phyloP scores from a whole-genome alignment of 257 asterid species.

The Plantago ovata region DNA sequence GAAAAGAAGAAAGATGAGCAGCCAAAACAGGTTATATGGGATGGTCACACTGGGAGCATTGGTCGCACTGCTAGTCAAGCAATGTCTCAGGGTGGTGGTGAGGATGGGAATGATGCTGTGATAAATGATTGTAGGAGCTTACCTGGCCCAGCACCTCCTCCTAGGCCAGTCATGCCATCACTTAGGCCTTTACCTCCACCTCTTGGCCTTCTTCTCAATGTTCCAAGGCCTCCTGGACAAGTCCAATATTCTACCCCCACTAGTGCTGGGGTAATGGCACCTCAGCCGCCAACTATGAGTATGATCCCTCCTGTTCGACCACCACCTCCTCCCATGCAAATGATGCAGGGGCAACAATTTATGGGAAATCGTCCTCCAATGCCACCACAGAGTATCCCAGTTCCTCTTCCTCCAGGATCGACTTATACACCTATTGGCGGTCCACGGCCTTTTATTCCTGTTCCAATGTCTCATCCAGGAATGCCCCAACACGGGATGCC shows the following conservation, averaged over 20 bases:
- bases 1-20: slow-evolving; percentile 92
- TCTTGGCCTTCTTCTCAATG: no score
- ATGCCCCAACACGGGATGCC: slow-evolving; percentile 70
- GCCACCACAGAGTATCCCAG: slow-evolving; percentile 44
- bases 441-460: slow-evolving; percentile 44
- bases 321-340: slow-evolving; percentile 64
- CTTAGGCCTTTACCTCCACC: no score
- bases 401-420: slow-evolving; percentile 85
- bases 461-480: slow-evolving; percentile 69
- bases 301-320: slow-evolving; percentile 60
- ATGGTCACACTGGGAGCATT: slow-evolving; percentile 90
- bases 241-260: no score
- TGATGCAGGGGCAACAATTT: slow-evolving; percentile 64
- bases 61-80: no score
- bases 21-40: slow-evolving; percentile 98
- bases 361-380: slow-evolving; percentile 68
- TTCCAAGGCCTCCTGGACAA: no score
- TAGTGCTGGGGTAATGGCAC: slow-evolving; percentile 44
- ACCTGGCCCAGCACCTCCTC: no score
- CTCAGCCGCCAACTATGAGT: slow-evolving; percentile 61
- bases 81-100: no score
- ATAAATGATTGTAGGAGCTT: no score
- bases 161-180: no score
- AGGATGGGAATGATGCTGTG: no score
- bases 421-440: slow-evolving; percentile 68